A percentile compares a stretch with the other conserved stretches of the same genome.
Evolutionary conservation across 2,329 filamentous ascomycete species (phyloP).

Genomic region (Lecanicillium sp.): DNA sequence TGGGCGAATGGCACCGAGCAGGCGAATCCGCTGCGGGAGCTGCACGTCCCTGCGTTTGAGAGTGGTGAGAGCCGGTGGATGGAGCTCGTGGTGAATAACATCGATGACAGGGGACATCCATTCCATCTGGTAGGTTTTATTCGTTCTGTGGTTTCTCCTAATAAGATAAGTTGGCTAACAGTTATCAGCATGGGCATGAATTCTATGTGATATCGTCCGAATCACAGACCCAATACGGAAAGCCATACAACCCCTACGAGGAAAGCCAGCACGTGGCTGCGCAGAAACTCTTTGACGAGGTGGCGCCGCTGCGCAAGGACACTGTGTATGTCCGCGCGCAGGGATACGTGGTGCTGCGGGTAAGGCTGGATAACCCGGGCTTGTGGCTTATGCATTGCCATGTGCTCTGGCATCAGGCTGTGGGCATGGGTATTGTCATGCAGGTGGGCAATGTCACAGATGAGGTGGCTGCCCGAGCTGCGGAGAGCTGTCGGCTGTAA

Average conservation of each 20-base stretch:
- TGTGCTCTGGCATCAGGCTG: slow-evolving; percentile 27
- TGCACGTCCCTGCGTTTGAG: slow-evolving; percentile 12
- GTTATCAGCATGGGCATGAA: slow-evolving; percentile 15
- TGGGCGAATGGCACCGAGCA: slow-evolving; percentile 12
- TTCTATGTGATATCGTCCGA: slow-evolving; percentile 10
- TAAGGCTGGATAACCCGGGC: slow-evolving; percentile 26
- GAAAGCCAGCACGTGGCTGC: slow-evolving; percentile 2
- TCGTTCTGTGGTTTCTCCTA: neutral
- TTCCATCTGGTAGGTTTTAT: slow-evolving; percentile 35
- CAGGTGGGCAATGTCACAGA: slow-evolving; percentile 8
- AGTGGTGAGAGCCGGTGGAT: slow-evolving; percentile 27
- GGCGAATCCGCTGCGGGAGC: slow-evolving; percentile 9
- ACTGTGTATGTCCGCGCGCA: slow-evolving; percentile 24
- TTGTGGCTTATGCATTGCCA: slow-evolving; percentile 31
- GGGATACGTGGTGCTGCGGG: slow-evolving; percentile 27
- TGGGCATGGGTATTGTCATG: slow-evolving; percentile 32
- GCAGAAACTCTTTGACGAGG: neutral
- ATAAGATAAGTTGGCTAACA: no score
- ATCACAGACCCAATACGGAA: slow-evolving; percentile 2
- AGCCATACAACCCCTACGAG: slow-evolving; percentile 7
- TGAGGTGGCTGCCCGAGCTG: no score
- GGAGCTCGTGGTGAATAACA: slow-evolving; percentile 40
- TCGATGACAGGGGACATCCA: slow-evolving; percentile 40
- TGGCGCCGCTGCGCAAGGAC: slow-evolving; percentile 24
- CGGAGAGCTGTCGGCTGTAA: no score